Evolutionary conservation across 192 early-diverging fungal genomes (phyloP), one percentile per base, ranked within the genome.

Genomic region (Gorgonomyces haynaldii): DNA sequence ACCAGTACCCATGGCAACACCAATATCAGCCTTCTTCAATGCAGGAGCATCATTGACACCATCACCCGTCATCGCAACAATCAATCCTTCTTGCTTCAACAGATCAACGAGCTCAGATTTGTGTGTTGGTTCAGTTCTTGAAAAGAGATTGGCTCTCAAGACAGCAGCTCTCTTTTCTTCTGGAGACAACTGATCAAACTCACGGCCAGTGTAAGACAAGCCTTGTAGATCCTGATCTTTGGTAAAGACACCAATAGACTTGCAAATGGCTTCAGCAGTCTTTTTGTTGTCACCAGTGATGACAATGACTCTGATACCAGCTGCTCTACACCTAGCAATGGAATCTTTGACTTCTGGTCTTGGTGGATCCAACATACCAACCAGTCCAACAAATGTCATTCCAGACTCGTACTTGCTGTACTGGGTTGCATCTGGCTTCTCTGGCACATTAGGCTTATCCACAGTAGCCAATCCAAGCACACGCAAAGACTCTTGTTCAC

Each of bases 11-110:
- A 99, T 99, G 5, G 96, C 92, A 45, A 99, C 76, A 61, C 96
- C 96, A 71, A 99, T 97, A 63, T 99, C 91, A 27, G 96, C 96
- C 63, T 84, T 85, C 65, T 94, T 95, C 35, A 99, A 66, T 22
- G 96, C 94, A 13, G 94, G 89, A 22, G 94, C 94, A 59, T 99
- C 94, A 60, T 97, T 99, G 34, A 99, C 91, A 70, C 96, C 94
- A 57, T 99, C 96, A 50, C 96, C 96, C 17, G 91, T 95, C 89
- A 92, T 90, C 37, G 88, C 89, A 23, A 90, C 87, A 45, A 90
- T 77, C 52, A 77, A 82, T 9, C 86, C 93, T 35, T 74, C 67
- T 22, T 60, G 67, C 67, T 93, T 84, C 55, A 99, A 69, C 29
- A 96, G 57, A 66, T 92, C 82, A 5, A 99, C 93, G 55, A 99